phyloP scores from a whole-genome alignment of 2,329 filamentous ascomycete species.

The Penicillium sp. region DNA sequence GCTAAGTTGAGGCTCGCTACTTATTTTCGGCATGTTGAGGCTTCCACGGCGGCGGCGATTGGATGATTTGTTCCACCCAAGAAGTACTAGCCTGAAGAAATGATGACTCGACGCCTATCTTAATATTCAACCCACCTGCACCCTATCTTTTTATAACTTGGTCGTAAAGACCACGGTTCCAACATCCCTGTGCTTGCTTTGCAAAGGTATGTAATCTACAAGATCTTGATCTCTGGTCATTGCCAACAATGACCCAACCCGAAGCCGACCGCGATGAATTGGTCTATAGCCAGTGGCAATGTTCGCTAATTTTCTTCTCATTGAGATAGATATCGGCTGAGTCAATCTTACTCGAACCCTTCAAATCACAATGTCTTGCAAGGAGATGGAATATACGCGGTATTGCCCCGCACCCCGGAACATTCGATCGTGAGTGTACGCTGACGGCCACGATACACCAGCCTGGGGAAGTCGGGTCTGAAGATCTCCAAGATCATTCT shows the following conservation, averaged over 20 bases:
- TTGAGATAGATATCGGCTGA: background rate
- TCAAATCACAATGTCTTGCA: constrained; percentile 23
- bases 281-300: background rate
- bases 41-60: background rate
- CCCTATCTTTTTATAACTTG: background rate
- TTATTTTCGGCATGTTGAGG: constrained; percentile 17
- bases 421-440: background rate
- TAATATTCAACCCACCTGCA: background rate
- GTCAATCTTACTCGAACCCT: background rate
- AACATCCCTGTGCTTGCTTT: background rate
- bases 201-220: background rate
- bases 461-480: constrained; percentile 57
- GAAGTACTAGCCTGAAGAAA: background rate
- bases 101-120: background rate
- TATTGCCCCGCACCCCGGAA: constrained; percentile 12
- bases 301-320: background rate
- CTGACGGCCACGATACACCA: constrained; percentile 12
- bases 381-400: constrained; percentile 38
- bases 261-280: background rate
- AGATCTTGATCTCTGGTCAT: constrained; percentile 7
- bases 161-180: too few relatives aligned
- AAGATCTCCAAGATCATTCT: constrained; percentile 60
- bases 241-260: background rate
- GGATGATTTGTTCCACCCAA: constrained; percentile 15
- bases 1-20: constrained; percentile 16